Base-by-base conservation (phyloP, 2,329 filamentous ascomycete species). In the Phialemoniopsis sp. region DNA sequence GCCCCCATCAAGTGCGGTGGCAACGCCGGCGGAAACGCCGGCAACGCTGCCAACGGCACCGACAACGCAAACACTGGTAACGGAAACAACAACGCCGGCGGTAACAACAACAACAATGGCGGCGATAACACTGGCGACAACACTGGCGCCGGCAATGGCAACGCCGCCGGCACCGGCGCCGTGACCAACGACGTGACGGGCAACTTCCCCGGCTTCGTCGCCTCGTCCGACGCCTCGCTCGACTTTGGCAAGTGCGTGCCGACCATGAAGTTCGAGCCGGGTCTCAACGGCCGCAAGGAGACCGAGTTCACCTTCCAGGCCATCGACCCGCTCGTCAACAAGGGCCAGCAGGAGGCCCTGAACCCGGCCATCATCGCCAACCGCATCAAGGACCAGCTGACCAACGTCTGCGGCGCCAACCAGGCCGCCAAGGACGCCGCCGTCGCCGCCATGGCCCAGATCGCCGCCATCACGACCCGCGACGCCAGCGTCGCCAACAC, bases 341-440 rank as follows among this genome's bases (percentile, higher is more conserved):
- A 78, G 54, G 76, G 76, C 37, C 81, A 86, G 60, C 62, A 79
- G 51, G 82, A 85, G 55, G 80, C 81, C 8, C 67, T 85, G 34
- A 85, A 86, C 74, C 81, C 81, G 41, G 76, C 78, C 66, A 86
- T 86, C 68, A 86, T 86, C 67, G 83, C 80, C 57, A 85, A 83
- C 70, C 75, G 80, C 45, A 79, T 86, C 58, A 81, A 78, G 60
- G 81, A 86, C 60, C 79, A 85, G 64, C 70, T 86, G 42, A 29
- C 61, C 54, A 85, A 84, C 62, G 78, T 81, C 29, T 86, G 82
- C 62, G 64, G 67, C 30, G 81, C 81, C 38, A 80, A 80, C 54
- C 68, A 64, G 18, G 79, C 76, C 4, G 82, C 80, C 39, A 68
- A 75, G 47, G 55, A 68, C 12, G 67, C 70, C 5, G 82, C 76